Evolutionary conservation across 225 moss, liverwort and hornwort genomes (phyloP), one percentile per base, ranked within the genome.

Genomic region (Ulota crispa): DNA sequence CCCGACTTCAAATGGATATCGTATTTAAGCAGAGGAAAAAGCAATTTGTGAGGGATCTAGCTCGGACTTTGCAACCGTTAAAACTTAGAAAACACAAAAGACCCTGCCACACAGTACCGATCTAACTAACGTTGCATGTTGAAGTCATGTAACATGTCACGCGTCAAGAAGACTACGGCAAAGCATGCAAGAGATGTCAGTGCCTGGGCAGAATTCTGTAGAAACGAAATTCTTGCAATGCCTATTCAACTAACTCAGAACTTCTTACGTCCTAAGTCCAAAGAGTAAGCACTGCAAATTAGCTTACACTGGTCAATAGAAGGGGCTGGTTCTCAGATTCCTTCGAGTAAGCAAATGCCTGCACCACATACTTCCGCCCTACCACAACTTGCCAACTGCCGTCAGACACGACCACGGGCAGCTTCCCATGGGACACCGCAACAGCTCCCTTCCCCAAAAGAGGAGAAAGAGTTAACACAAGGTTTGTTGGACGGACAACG

Each of bases 351-450:
- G 93, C 75, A 61, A 93, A 89, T 56, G 89, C 92, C 82, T 97
- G 94, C 84, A 97, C 92, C 64, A 95, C 91, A 84, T 97, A 97
- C 81, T 95, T 97, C 68, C 91, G 92, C 70, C 94, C 95, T 62
- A 89, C 85, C 85, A 95, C 97, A 83, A 95, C 93, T 88, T 97
- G 95, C 97, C 95, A 97, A 23, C 82, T 85, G 64, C 93, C 72
- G 39, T 93, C 97, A 69, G 93, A 88, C 43, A 91, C 71, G 68
- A 93, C 77, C 56, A 89, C 80, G 65, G 91, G 85, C 81, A 83
- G 83, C 77, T 90, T 93, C 78, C 83, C 84, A 76, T 72, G 87
- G 53, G 83, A 70, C 32, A 78, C 79, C 82, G 83, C 86, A 89
- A 85, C 80, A 79, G 83, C 68, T 71, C 87, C 95, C 84, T 89